These are phyloP conservation scores for Pyricularia pennisetigena DNA, from an alignment of 2,329 filamentous ascomycete genomes.

Conservation along the genomic window DNA sequence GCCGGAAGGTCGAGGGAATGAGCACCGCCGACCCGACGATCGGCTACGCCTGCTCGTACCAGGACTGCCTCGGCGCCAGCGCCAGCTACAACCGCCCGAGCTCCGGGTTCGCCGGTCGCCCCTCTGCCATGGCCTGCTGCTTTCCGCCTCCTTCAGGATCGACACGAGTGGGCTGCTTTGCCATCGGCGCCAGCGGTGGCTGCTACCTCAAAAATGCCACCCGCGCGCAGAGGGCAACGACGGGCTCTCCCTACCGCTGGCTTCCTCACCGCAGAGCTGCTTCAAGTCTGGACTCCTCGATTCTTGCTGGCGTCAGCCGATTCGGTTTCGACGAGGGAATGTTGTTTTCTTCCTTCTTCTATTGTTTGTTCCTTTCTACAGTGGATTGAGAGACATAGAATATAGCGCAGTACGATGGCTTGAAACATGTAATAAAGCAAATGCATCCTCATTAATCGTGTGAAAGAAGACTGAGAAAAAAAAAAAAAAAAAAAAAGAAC, in stretches of 20 bases:
- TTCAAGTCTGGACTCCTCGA: background rate
- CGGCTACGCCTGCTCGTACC: background rate
- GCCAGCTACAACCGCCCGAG: background rate
- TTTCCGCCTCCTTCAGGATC: background rate
- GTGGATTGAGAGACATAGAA: no score
- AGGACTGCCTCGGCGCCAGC: constrained; percentile 1
- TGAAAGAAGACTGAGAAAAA: no score
- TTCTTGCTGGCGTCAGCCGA: background rate
- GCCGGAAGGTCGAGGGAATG: background rate
- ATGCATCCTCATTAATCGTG: background rate
- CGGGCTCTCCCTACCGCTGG: background rate
- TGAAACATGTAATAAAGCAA: background rate
- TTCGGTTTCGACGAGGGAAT: no score
- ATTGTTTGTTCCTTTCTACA: no score
- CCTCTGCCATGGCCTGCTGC: background rate
- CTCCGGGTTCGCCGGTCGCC: background rate
- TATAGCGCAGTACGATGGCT: background rate
- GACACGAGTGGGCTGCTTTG: background rate
- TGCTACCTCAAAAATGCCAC: constrained; percentile 1
- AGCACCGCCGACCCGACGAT: constrained; percentile 6
- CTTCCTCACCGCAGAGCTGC: background rate
- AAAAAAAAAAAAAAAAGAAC: background rate
- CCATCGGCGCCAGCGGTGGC: background rate
- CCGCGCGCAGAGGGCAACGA: background rate
- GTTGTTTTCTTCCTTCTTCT: background rate